Conservation (phyloP, 2,329 filamentous ascomycete genomes). For the Parastagonospora nodorum region DNA sequence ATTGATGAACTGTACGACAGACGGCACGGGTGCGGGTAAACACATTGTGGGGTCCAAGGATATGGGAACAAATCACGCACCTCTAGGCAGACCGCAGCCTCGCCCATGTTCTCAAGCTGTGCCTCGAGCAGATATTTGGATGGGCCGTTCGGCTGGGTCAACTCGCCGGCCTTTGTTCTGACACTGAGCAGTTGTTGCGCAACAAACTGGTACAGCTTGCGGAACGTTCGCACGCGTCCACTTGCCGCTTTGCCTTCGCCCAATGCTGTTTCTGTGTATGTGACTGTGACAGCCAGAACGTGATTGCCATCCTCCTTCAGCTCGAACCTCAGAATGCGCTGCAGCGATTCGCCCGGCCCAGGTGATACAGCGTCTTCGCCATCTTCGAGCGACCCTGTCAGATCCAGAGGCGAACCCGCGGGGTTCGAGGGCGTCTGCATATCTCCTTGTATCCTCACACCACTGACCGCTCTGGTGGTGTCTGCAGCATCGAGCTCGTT, state of each 20-base stretch:
- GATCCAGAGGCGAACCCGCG: slow-evolving; percentile 62
- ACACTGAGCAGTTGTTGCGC: slow-evolving; percentile 90
- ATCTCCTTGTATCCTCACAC: slow-evolving; percentile 83
- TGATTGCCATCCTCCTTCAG: slow-evolving; percentile 94
- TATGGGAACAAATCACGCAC: slow-evolving; percentile 39
- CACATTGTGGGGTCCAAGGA: slow-evolving; percentile 28
- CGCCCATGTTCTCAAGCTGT: slow-evolving; percentile 92
- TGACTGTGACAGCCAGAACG: slow-evolving; percentile 89
- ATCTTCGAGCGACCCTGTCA: slow-evolving; percentile 53
- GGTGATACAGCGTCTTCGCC: slow-evolving; percentile 46
- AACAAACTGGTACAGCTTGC: slow-evolving; percentile 96
- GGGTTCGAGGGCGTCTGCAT: slow-evolving; percentile 90
- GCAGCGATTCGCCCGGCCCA: slow-evolving; percentile 69
- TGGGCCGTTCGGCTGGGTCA: slow-evolving; percentile 53
- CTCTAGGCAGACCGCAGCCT: slow-evolving; percentile 80
- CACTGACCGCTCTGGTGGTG: slow-evolving; percentile 63
- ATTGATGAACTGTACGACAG: slow-evolving; percentile 18
- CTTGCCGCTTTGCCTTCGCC: slow-evolving; percentile 53
- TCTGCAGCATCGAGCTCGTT: slow-evolving; percentile 67
- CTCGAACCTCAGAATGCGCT: slow-evolving; percentile 82
- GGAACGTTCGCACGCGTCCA: slow-evolving; percentile 78
- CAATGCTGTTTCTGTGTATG: slow-evolving; percentile 85
- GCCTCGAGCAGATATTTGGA: slow-evolving; percentile 80
- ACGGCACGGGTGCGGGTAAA: slow-evolving; percentile 21
- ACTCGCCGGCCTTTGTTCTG: slow-evolving; percentile 79